These are phyloP conservation scores for Tubosaeta sp. DNA, from an alignment of 768 basidiomycete genomes.

Conservation along the genomic window DNA sequence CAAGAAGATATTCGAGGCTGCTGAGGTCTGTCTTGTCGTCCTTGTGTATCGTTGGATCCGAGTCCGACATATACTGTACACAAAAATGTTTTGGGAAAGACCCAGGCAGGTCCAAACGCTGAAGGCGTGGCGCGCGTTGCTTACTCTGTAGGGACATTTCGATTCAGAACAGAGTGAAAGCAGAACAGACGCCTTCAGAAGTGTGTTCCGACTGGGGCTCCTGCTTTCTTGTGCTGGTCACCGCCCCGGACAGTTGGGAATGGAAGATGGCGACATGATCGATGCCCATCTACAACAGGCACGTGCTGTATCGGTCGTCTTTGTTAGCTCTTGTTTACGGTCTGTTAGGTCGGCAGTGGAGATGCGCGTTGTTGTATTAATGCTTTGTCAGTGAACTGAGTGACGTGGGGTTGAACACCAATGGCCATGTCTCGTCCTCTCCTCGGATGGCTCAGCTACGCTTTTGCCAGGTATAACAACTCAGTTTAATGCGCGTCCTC, in stretches of 20 bases:
- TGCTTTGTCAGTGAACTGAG: background rate
- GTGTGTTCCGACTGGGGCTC: conserved; percentile 37
- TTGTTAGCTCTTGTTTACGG: background rate
- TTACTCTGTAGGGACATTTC: conserved; percentile 49
- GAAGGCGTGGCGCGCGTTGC: background rate
- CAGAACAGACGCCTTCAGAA: conserved; percentile 49
- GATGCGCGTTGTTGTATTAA: background rate
- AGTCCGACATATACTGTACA: background rate
- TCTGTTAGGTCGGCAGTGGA: conserved; percentile 23
- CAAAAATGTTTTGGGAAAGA: conserved; percentile 61
- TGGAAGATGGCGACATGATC: conserved; percentile 63
- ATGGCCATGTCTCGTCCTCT: conserved; percentile 31
- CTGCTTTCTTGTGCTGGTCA: background rate
- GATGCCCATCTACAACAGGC: conserved; percentile 60
- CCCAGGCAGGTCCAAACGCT: conserved; percentile 36
- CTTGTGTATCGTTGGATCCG: background rate
- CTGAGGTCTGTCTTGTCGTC: conserved; percentile 45
- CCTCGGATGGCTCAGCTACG: conserved; percentile 79
- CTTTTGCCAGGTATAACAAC: conserved; percentile 64
- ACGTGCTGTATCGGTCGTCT: conserved; percentile 13
- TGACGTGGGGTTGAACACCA: conserved; percentile 5
- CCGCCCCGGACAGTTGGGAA: conserved; percentile 35
- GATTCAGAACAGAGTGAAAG: conserved; percentile 46
- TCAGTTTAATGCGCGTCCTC: background rate
- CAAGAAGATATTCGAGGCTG: conserved; percentile 61